Evolutionary conservation across 129 eudicot genomes (phyloP).

Genomic region (Oenanthe sinensis): DNA sequence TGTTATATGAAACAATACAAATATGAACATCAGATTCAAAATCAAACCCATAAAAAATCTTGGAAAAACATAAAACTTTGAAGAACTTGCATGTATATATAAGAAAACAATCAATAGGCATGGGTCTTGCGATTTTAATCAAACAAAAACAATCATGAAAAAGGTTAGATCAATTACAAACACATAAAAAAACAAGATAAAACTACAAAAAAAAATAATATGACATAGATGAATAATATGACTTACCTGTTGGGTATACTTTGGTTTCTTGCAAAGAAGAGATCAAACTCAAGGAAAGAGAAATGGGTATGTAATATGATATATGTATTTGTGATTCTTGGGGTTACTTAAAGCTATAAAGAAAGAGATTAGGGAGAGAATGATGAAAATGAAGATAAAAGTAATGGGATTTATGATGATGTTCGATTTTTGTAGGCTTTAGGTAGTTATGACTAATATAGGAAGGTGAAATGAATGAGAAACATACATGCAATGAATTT

Average conservation of each 20-base stretch:
- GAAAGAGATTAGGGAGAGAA: background rate
- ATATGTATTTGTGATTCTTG: background rate
- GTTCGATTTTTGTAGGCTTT: background rate
- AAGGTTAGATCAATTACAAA: background rate
- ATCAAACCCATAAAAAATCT: no score
- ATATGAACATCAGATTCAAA: background rate
- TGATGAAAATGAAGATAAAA: background rate
- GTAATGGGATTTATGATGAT: background rate
- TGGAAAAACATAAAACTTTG: background rate
- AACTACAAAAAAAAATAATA: background rate
- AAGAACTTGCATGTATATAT: background rate
- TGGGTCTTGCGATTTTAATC: background rate
- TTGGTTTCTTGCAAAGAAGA: background rate
- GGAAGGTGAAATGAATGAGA: background rate
- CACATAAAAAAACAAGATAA: background rate
- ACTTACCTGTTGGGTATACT: background rate
- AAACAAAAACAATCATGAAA: no score
- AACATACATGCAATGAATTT: background rate
- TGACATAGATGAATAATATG: background rate
- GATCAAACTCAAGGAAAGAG: background rate
- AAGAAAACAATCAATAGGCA: background rate
- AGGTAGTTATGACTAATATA: background rate
- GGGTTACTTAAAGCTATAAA: background rate
- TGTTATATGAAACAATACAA: background rate
- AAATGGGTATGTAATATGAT: background rate